phyloP scores from a whole-genome alignment of 2,329 filamentous ascomycete species.

The Penicillium freii region DNA sequence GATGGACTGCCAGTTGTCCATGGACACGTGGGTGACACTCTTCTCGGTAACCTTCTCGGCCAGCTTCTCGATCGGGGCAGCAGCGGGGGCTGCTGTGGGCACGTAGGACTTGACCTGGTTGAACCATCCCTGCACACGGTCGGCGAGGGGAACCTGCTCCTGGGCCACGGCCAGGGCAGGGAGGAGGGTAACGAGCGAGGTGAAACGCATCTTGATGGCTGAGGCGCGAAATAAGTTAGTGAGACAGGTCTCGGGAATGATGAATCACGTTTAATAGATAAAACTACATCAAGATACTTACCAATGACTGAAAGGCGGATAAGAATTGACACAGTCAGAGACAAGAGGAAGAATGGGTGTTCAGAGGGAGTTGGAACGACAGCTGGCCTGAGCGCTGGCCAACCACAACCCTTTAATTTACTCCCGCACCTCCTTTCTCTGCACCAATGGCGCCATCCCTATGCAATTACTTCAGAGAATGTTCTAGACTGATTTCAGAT shows the following conservation, averaged over 20 bases:
- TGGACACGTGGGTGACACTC: constrained; percentile 53
- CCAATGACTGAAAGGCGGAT: constrained; percentile 3
- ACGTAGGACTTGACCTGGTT: constrained; percentile 55
- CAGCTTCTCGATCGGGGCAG: constrained; percentile 39
- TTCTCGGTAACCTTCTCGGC: constrained; percentile 51
- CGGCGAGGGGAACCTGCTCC: constrained; percentile 55
- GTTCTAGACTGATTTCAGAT: not conserved
- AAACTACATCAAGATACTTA: not conserved
- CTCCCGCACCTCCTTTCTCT: constrained; percentile 1
- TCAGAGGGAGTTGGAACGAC: constrained; percentile 21
- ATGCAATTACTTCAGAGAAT: not conserved
- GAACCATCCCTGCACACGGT: constrained; percentile 49
- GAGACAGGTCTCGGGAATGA: constrained; percentile 8
- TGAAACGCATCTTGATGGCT: constrained; percentile 52
- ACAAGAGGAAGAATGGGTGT: constrained; percentile 15
- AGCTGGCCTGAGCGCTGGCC: constrained; percentile 34
- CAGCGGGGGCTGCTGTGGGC: constrained; percentile 46
- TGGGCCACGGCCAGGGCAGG: constrained; percentile 54
- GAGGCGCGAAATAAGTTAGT: constrained; percentile 18
- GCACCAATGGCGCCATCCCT: constrained; percentile 1
- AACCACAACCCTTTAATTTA: constrained; percentile 17
- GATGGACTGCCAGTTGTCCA: constrained; percentile 57
- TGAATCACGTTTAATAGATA: not conserved
- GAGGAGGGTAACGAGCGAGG: constrained; percentile 50
- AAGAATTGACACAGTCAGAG: constrained; percentile 9